Evolutionary conservation across 192 early-diverging fungal species (phyloP), one percentile per base, ranked within the genome.

Genomic region (Phycomyces blakesleeanus): DNA sequence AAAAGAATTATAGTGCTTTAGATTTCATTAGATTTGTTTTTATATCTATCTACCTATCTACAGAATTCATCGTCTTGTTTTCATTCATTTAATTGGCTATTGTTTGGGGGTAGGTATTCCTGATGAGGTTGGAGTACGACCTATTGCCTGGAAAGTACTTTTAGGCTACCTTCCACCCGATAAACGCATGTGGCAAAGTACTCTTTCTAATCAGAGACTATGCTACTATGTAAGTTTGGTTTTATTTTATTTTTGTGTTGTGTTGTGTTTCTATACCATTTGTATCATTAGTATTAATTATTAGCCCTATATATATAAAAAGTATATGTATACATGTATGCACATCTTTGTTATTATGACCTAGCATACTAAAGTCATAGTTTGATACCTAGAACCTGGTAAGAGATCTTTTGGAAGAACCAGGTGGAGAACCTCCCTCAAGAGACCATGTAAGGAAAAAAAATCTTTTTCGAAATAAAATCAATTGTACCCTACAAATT

Each of bases 101-200:
- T 24, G 7, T 34, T 34, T 34, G 29, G 29, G 29, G 7, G 7
- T 25, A 90, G 89, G 89, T 16, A 87, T 91, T 52, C 88, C 88
- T n/a, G 89, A 91, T 59, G 79, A 82, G 58, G 67, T 78, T 6
- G 77, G 81, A 44, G 71, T 86, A 27, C 81, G 86, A 55, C 75
- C 80, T 39, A 75, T 59, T 42, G 82, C 79, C 42, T 91, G 88
- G 88, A 91, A 87, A 77, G 80, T 90, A 20, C 63, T 91, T 15
- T 69, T 89, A 37, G 78, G 87, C 20, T 87, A 89, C 66, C 41
- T 89, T 34, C 88, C 89, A 29, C 73, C 75, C 29, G 82, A 89
- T 67, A 84, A 89, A 55, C 69, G 83, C 42, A 37, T 67, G 53
- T 91, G 89, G 89, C 42, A 68, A 24, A 51, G 57, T 18, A 71